phyloP scores from a whole-genome alignment of 345 rosid genomes.

The Kernera saxatilis region DNA sequence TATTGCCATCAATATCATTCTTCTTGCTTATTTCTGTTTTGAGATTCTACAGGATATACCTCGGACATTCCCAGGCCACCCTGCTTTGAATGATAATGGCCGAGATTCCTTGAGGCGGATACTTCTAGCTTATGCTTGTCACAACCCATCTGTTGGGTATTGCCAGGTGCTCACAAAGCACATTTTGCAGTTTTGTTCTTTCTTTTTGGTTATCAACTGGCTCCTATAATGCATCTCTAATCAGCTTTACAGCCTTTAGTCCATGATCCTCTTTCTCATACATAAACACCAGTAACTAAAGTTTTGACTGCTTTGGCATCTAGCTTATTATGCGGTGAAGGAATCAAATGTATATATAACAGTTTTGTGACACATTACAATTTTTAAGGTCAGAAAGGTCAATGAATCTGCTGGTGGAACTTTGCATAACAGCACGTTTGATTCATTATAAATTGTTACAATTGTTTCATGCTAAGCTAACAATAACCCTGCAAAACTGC shows the following conservation, averaged over 20 bases:
- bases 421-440: not conserved
- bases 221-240: too few species aligned
- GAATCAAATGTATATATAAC: not conserved
- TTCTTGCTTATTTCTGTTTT: slow-evolving; percentile 31
- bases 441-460: not conserved
- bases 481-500: slow-evolving; percentile 34
- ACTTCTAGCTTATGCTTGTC: slow-evolving; percentile 84
- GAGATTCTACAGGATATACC: slow-evolving; percentile 71
- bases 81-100: slow-evolving; percentile 84
- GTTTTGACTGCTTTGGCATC: not conserved
- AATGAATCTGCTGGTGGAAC: not conserved
- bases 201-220: too few species aligned
- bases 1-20: slow-evolving; percentile 29
- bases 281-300: not conserved
- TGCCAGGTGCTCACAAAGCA: slow-evolving; percentile 58
- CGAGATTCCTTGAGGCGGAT: slow-evolving; percentile 86
- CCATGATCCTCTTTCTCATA: not conserved
- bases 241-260: not conserved
- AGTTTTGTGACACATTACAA: not conserved
- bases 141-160: slow-evolving; percentile 95
- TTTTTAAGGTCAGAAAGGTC: not conserved
- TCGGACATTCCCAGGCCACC: slow-evolving; percentile 94
- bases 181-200: too few species aligned
- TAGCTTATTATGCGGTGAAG: not conserved
- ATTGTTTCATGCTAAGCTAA: slow-evolving; percentile 2